A percentile compares a stretch with the other conserved stretches of the same genome.
Evolutionary conservation across 352 stramenopile genomes (phyloP).

Genomic region (Pythium myriotylum): DNA sequence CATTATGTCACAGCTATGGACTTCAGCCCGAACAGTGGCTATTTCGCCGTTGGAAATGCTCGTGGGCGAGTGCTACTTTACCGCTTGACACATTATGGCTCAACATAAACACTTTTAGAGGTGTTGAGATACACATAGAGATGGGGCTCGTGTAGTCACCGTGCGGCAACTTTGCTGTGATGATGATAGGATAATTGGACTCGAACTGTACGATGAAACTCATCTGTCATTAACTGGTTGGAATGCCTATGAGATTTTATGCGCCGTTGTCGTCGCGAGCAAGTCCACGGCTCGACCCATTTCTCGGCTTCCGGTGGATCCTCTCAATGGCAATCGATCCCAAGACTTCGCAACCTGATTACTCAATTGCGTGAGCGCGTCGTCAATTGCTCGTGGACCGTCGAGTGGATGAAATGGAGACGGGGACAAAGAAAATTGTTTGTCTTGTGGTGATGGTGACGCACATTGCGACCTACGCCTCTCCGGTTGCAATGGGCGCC

Average conservation of each 20-base stretch:
- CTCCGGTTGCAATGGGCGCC: conserved; percentile 30
- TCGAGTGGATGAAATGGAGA: conserved; percentile 20
- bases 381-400: conserved; percentile 51
- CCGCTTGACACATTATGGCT: conserved; percentile 93
- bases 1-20: conserved; percentile 96
- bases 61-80: conserved; percentile 97
- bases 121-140: conserved; percentile 12
- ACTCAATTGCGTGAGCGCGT: conserved; percentile 64
- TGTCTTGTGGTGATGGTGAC: conserved; percentile 4
- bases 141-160: conserved; percentile 1
- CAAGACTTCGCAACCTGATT: conserved; percentile 43
- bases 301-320: conserved; percentile 16
- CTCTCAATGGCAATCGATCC: background rate
- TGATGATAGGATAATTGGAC: conserved; percentile 3
- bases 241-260: conserved; percentile 45
- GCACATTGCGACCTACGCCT: background rate
- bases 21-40: conserved; percentile 95
- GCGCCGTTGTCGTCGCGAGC: conserved; percentile 64
- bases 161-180: too few relatives aligned
- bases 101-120: conserved; percentile 47
- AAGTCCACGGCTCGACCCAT: conserved; percentile 59
- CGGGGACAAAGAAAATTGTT: conserved; percentile 17
- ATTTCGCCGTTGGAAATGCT: conserved; percentile 96
- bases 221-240: background rate
- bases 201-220: background rate